A percentile compares a stretch with the other conserved stretches of the same genome.
Conservation (phyloP, 2,329 filamentous ascomycete genomes). For the Trematosphaeria pertusa region DNA sequence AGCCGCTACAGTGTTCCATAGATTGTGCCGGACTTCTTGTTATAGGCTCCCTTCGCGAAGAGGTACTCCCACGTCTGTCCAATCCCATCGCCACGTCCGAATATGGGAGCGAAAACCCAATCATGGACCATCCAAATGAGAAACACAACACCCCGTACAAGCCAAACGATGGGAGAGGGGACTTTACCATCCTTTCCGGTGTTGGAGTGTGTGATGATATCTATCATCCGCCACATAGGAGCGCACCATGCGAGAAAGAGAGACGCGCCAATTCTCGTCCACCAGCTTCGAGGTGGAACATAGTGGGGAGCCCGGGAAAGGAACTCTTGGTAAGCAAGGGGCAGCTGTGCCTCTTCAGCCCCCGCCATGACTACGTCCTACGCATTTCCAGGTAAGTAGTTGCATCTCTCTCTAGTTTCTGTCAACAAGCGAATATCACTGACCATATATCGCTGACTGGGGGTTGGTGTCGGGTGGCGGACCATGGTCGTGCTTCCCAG, state of each 20-base stretch:
- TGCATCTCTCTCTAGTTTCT: no score
- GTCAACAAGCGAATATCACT: no score
- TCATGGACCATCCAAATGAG: slow-evolving; percentile 15
- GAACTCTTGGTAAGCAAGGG: slow-evolving; percentile 7
- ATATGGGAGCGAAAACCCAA: slow-evolving; percentile 10
- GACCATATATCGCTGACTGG: slow-evolving; percentile 17
- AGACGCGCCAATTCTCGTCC: slow-evolving; percentile 7
- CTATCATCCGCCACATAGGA: slow-evolving; percentile 9
- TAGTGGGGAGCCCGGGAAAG: no score
- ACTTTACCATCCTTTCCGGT: slow-evolving; percentile 8
- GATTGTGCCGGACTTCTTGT: no score
- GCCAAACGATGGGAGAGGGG: background rate
- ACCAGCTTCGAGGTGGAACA: no score
- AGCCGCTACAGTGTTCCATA: no score
- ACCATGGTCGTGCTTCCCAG: slow-evolving; percentile 3
- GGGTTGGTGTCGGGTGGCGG: slow-evolving; percentile 2
- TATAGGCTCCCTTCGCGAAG: no score
- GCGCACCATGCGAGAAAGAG: slow-evolving; percentile 10
- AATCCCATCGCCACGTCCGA: slow-evolving; percentile 14
- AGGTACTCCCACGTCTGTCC: no score
- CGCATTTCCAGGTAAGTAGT: no score
- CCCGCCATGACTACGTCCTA: slow-evolving; percentile 8
- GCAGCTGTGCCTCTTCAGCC: slow-evolving; percentile 4
- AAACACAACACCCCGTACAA: slow-evolving; percentile 5
- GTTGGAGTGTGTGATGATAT: slow-evolving; percentile 10